phyloP scores from a whole-genome alignment of 257 asterid species.

The Scutellaria galericulata region DNA sequence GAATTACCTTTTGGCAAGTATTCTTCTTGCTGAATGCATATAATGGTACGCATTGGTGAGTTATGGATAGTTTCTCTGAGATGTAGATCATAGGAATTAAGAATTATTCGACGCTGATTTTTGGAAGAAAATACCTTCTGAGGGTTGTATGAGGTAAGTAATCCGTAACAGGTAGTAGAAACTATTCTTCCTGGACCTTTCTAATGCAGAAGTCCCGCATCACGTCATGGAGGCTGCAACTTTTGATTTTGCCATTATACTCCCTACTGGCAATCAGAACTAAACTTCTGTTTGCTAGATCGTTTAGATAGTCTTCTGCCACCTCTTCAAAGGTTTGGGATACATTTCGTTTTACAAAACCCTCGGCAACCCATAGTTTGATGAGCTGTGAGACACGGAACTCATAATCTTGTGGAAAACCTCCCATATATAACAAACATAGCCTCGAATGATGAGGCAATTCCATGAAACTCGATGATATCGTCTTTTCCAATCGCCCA shows the following conservation, averaged over 20 bases:
- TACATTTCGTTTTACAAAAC: not conserved
- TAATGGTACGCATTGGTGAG: not conserved
- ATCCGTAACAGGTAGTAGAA: too few species aligned
- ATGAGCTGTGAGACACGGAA: not conserved
- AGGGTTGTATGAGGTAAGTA: too few species aligned
- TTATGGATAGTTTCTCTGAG: too few species aligned
- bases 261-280: not conserved
- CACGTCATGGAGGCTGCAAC: not conserved
- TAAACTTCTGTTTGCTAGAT: slow-evolving; percentile 12
- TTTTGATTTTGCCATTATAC: not conserved
- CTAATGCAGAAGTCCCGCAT: not conserved
- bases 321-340: slow-evolving; percentile 5
- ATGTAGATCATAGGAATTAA: too few species aligned
- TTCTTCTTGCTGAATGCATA: not conserved
- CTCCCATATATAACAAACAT: slow-evolving; percentile 8
- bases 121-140: too few species aligned
- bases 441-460: slow-evolving; percentile 18
- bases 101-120: too few species aligned
- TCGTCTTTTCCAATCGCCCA: not conserved
- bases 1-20: not conserved
- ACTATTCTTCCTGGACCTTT: not conserved
- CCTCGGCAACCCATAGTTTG: slow-evolving; percentile 30
- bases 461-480: not conserved
- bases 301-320: slow-evolving; percentile 5
- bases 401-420: not conserved